Conservation (phyloP, 2,329 filamentous ascomycete genomes). For the Domatiomyces globalis region DNA sequence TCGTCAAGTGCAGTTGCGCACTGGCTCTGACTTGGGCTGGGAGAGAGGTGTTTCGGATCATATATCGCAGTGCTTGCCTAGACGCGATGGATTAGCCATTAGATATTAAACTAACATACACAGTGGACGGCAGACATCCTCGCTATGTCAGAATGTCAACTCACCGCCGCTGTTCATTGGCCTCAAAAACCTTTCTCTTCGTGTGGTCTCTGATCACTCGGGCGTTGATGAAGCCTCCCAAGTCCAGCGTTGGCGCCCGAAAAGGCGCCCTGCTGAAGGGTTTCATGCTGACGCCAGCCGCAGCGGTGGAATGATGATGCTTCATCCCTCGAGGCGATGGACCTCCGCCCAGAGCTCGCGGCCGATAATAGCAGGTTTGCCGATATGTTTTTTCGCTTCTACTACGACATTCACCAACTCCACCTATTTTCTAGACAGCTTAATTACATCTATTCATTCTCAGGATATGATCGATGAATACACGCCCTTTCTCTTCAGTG, state of each 20-base stretch:
- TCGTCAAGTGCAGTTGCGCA: constrained; percentile 79
- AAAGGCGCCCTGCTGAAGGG: constrained; percentile 64
- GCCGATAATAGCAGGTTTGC: not conserved
- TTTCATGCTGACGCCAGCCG: not conserved
- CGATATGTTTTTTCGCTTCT: not conserved
- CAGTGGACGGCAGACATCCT: not conserved
- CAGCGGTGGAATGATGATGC: not conserved
- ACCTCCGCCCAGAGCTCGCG: not conserved
- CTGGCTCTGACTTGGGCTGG: constrained; percentile 69
- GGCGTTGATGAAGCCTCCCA: constrained; percentile 76
- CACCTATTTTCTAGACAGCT: not conserved
- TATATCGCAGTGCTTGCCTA: constrained; percentile 85
- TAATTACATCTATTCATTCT: not conserved
- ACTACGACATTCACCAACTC: not conserved
- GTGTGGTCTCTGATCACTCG: constrained; percentile 85
- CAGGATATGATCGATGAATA: too few species aligned
- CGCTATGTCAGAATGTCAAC: constrained; percentile 6
- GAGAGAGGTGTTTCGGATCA: constrained; percentile 83
- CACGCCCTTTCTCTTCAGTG: constrained; percentile 25
- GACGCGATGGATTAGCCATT: not conserved
- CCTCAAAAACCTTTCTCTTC: constrained; percentile 83
- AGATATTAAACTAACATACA: too few species aligned
- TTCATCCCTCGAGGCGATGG: not conserved
- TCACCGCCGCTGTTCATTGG: constrained; percentile 78
- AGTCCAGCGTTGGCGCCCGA: constrained; percentile 74